phyloP scores from a whole-genome alignment of 208 protist genomes.

The Wallacemonas collosoma region DNA sequence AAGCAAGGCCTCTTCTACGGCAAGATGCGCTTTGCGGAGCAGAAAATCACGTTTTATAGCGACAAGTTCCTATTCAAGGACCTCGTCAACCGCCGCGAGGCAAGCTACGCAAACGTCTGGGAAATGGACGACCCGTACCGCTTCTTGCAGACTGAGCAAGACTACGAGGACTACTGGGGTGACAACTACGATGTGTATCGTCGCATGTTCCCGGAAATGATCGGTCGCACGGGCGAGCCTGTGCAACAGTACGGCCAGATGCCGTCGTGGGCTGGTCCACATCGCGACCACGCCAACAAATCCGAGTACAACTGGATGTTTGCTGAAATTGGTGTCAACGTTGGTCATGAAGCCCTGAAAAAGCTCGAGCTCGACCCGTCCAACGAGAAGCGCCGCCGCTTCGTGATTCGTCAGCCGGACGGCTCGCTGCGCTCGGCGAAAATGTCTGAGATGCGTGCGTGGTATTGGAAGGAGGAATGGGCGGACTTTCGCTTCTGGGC shows the following conservation, averaged over 20 bases:
- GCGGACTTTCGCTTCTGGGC: slow-evolving; percentile 95
- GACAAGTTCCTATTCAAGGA: slow-evolving; percentile 94
- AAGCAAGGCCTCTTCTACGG: slow-evolving; percentile 93
- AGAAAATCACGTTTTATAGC: slow-evolving; percentile 94
- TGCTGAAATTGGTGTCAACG: slow-evolving; percentile 94
- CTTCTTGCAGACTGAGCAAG: slow-evolving; percentile 93
- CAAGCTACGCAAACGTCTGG: slow-evolving; percentile 94
- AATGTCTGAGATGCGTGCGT: slow-evolving; percentile 95
- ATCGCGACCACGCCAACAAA: slow-evolving; percentile 91
- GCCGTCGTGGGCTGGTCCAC: slow-evolving; percentile 90
- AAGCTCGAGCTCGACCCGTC: slow-evolving; percentile 93
- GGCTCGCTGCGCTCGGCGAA: slow-evolving; percentile 93
- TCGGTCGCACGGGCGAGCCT: slow-evolving; percentile 88
- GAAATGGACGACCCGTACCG: slow-evolving; percentile 96
- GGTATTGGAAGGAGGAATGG: slow-evolving; percentile 96
- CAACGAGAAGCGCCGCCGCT: slow-evolving; percentile 93
- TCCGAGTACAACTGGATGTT: slow-evolving; percentile 96
- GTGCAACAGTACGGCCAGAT: slow-evolving; percentile 94
- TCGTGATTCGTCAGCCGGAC: slow-evolving; percentile 92
- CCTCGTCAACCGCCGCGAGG: slow-evolving; percentile 91
- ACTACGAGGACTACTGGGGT: slow-evolving; percentile 94
- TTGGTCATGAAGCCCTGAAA: slow-evolving; percentile 91
- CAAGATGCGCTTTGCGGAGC: slow-evolving; percentile 92
- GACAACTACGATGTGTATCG: slow-evolving; percentile 95
- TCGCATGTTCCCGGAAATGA: slow-evolving; percentile 94